Base-by-base conservation (phyloP, 2,329 filamentous ascomycete species). In the Emergomyces africanus region DNA sequence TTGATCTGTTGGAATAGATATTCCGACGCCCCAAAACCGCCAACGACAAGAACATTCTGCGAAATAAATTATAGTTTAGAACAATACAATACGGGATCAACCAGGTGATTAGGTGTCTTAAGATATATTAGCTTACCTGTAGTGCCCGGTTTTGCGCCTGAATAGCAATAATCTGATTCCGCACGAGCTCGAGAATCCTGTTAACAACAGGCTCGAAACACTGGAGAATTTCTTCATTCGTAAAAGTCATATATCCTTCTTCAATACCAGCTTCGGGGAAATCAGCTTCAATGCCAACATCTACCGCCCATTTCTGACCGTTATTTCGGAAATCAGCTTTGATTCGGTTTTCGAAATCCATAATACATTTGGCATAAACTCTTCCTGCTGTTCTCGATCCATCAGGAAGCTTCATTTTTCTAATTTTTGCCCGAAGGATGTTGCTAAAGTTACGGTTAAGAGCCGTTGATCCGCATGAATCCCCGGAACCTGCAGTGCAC, bases 1-100 rank as follows among this genome's bases (percentile, higher is more conserved):
- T 96, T 96, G 79, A 99, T 97, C 75, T 99, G 94, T 75, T 97
- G 92, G 84, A 97, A 99, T 61, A 99, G 86, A 72, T 97, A 97
- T 76, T 99, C 94, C 8, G 92, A 97, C 35, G 92, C 94, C 77
- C 94, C 94, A 71, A 99, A 99, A 66, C 94, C 94, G 80, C 94
- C 94, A 10, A 99, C 94, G 8, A 99, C 91, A 62, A 99, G 79
- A 58, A 99, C 94, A 72, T 96, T 97, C 80, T 85, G 64, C 10
- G 48, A 23, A 42, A 42, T 35, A 39, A 5, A 63, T 71, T 64
- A 72, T 64, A 57, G 14, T 14, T 57, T 48, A 49, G 54, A 61
- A 30, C 30, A 23, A 44, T 35, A 59, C 23, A 6, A 55, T 28
- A 57, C n/a, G 54, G 46, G 48, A n/a, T 9, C n/a, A 18, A 37